Percentiles rank a stretch among this genome's conserved stretches.
Evolutionary conservation across 2,329 filamentous ascomycete species (phyloP).

Genomic region (Trichoderma guizhouense): DNA sequence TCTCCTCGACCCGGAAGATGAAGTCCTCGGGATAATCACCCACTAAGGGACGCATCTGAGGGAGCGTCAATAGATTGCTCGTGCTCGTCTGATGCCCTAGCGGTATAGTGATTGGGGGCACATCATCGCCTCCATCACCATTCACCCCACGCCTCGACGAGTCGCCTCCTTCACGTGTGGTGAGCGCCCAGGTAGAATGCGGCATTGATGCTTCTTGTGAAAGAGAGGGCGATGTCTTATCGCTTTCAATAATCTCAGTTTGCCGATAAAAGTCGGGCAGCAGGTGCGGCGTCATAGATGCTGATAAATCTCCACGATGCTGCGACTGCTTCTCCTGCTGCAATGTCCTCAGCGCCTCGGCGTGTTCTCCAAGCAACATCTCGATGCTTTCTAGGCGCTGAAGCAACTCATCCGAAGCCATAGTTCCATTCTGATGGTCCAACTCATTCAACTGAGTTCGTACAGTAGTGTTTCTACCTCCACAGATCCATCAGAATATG

Average conservation of each 20-base stretch:
- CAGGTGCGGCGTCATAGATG: neutral
- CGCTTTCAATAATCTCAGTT: neutral
- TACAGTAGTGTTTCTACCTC: neutral
- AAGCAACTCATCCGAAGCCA: constrained; percentile 6
- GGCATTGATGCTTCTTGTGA: constrained; percentile 1
- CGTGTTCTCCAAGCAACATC: constrained; percentile 5
- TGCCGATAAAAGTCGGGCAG: constrained; percentile 10
- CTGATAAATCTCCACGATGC: neutral
- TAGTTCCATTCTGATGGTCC: neutral
- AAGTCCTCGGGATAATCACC: constrained; percentile 21
- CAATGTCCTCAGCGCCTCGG: neutral
- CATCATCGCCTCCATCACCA: neutral
- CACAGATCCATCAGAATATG: neutral
- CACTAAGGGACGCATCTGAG: constrained; percentile 19
- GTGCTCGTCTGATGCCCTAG: constrained; percentile 23
- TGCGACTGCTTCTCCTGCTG: constrained; percentile 5
- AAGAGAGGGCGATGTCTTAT: neutral
- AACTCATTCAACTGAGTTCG: neutral
- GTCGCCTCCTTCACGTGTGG: neutral
- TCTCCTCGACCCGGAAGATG: constrained; percentile 18
- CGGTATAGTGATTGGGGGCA: constrained; percentile 21
- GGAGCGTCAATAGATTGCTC: constrained; percentile 19
- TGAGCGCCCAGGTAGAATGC: constrained; percentile 16
- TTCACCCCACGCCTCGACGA: constrained; percentile 6
- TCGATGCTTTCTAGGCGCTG: constrained; percentile 12